Conservation (phyloP, 2,329 filamentous ascomycete species). For the Metarhizium rileyi region DNA sequence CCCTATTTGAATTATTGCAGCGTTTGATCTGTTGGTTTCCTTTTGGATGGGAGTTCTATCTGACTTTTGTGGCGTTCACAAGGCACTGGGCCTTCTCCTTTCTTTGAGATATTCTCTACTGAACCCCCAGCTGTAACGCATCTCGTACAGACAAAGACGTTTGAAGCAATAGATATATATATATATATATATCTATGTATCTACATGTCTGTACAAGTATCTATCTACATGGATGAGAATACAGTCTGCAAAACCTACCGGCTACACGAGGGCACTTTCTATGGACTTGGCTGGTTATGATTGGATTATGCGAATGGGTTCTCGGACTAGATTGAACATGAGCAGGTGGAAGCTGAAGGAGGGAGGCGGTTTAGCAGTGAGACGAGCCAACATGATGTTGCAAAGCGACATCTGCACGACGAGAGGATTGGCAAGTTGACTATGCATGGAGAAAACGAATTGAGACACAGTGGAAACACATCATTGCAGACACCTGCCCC, state of each 20-base stretch:
- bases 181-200: neutral
- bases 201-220: too few species aligned
- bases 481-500: too few species aligned
- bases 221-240: neutral
- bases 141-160: neutral
- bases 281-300: neutral
- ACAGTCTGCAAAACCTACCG: constrained; percentile 2
- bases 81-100: neutral
- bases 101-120: neutral
- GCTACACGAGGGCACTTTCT: neutral
- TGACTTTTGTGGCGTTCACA: neutral
- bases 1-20: neutral
- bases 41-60: neutral
- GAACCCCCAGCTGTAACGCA: neutral
- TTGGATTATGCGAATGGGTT: neutral
- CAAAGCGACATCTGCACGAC: neutral
- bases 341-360: neutral
- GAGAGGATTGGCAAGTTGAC: neutral
- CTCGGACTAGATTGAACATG: neutral
- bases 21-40: neutral
- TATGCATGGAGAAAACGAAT: too few species aligned
- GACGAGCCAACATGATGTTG: neutral
- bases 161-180: neutral
- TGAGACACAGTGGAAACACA: too few species aligned
- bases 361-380: neutral